Evolutionary conservation across 352 stramenopile genomes (phyloP).

Genomic region (Pythium guiyangense): DNA sequence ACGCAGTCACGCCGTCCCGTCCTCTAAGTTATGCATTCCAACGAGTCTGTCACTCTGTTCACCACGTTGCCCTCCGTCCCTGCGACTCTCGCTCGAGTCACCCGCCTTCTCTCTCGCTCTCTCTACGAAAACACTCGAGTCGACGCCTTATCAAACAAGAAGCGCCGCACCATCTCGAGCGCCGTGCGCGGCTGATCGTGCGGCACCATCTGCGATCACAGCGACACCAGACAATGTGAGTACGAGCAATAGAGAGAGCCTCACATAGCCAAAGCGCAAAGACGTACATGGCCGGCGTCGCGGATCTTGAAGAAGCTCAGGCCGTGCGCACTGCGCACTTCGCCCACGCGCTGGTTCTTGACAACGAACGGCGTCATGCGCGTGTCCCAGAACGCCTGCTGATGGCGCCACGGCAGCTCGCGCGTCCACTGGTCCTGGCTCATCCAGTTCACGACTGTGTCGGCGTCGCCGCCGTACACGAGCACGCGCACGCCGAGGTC

Average conservation of each 20-base stretch:
- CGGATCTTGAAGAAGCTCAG: slow-evolving; percentile 69
- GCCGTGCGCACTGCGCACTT: slow-evolving; percentile 35
- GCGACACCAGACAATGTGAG: not conserved
- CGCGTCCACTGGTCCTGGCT: slow-evolving; percentile 64
- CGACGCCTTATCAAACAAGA: slow-evolving; percentile 23
- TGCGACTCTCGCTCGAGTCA: not conserved
- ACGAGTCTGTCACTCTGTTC: not conserved
- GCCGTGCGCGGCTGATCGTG: slow-evolving; percentile 54
- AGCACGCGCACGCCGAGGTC: slow-evolving; percentile 62
- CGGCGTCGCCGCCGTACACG: slow-evolving; percentile 63
- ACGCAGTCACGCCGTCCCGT: not conserved
- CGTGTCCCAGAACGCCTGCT: slow-evolving; percentile 23
- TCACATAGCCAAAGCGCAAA: not conserved
- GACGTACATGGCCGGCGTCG: slow-evolving; percentile 63
- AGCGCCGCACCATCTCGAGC: slow-evolving; percentile 43
- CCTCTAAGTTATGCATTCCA: slow-evolving; percentile 14
- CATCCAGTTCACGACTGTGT: slow-evolving; percentile 69
- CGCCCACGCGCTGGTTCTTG: slow-evolving; percentile 24
- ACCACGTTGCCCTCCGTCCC: not conserved
- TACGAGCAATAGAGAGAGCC: not conserved
- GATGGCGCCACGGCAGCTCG: slow-evolving; percentile 36
- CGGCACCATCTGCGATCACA: slow-evolving; percentile 60
- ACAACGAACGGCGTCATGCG: slow-evolving; percentile 15
- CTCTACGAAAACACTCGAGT: slow-evolving; percentile 32
- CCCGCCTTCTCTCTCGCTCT: not conserved